Percentiles rank a stretch among this genome's conserved stretches.
Conservation (phyloP, 2,329 filamentous ascomycete genomes). For the Mariannaea sp. region DNA sequence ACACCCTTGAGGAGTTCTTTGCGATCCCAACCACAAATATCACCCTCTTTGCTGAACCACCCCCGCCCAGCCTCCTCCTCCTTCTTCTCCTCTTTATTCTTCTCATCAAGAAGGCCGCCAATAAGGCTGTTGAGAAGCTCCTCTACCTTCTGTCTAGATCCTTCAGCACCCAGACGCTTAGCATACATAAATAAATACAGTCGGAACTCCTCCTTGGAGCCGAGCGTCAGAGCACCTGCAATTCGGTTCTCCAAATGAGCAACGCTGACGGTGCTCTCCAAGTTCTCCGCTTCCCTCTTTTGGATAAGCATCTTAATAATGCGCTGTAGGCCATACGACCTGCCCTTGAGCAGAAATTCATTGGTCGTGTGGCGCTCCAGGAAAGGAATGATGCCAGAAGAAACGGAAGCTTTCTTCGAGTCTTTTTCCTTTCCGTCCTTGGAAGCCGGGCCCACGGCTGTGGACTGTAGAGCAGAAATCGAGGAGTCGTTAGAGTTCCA, state of each 20-base stretch:
- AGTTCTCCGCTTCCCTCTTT: constrained; percentile 87
- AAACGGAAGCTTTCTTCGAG: constrained; percentile 63
- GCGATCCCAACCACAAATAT: constrained; percentile 89
- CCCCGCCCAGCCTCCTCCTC: constrained; percentile 54
- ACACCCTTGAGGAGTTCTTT: constrained; percentile 88
- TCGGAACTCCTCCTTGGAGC: constrained; percentile 88
- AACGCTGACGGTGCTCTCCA: constrained; percentile 89
- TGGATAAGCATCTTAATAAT: constrained; percentile 88
- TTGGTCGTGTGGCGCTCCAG: constrained; percentile 94
- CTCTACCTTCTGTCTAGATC: constrained; percentile 84
- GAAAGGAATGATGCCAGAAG: constrained; percentile 89
- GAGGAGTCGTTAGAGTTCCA: constrained; percentile 98
- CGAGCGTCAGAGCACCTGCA: constrained; percentile 83
- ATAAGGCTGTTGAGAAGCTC: constrained; percentile 84
- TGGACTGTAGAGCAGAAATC: constrained; percentile 77
- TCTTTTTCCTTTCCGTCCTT: constrained; percentile 52
- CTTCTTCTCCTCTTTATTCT: constrained; percentile 45
- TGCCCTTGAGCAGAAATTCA: constrained; percentile 87
- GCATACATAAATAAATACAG: constrained; percentile 98
- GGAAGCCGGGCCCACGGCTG: constrained; percentile 64
- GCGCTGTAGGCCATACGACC: constrained; percentile 88
- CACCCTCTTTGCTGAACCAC: constrained; percentile 70
- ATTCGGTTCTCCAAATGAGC: constrained; percentile 95
- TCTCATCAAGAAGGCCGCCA: constrained; percentile 70
- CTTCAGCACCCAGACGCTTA: constrained; percentile 91